These are phyloP conservation scores for Anthracocystis panici-leucophaei DNA, from an alignment of 1,284 basidiomycete genomes.

Conservation along the genomic window DNA sequence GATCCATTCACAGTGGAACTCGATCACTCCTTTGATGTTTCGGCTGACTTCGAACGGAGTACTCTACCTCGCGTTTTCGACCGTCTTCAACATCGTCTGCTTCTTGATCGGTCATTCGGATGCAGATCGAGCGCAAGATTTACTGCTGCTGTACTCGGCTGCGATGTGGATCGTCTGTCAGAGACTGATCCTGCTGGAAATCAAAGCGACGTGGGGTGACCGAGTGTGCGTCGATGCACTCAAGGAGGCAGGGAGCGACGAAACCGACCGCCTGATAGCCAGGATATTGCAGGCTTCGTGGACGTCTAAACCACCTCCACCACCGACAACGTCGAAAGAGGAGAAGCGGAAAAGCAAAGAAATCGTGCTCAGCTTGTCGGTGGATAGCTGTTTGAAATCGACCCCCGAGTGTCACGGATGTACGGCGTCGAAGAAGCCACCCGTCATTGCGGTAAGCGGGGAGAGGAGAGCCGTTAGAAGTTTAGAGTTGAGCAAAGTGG, in stretches of 20 bases:
- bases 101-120: slow-evolving; percentile 37
- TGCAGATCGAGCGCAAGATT: slow-evolving; percentile 42
- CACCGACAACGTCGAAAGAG: neutral
- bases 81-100: slow-evolving; percentile 57
- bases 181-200: slow-evolving; percentile 52
- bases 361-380: slow-evolving; percentile 21
- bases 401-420: slow-evolving; percentile 5
- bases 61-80: slow-evolving; percentile 50
- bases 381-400: slow-evolving; percentile 19
- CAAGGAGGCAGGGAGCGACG: slow-evolving; percentile 6
- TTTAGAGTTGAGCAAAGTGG: neutral
- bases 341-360: slow-evolving; percentile 5
- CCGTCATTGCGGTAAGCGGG: neutral
- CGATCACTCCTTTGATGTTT: slow-evolving; percentile 51
- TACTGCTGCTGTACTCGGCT: slow-evolving; percentile 53
- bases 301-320: slow-evolving; percentile 10
- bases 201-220: slow-evolving; percentile 42
- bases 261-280: slow-evolving; percentile 29
- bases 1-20: slow-evolving; percentile 30
- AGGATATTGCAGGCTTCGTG: slow-evolving; percentile 24
- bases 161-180: slow-evolving; percentile 60
- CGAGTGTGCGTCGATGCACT: neutral
- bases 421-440: neutral
- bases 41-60: slow-evolving; percentile 54
- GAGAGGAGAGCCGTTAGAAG: neutral